Percentiles rank a stretch among this genome's conserved stretches.
These are phyloP conservation scores for Talaromyces piceae DNA, from an alignment of 2,329 filamentous ascomycete genomes.

Conservation along the genomic window DNA sequence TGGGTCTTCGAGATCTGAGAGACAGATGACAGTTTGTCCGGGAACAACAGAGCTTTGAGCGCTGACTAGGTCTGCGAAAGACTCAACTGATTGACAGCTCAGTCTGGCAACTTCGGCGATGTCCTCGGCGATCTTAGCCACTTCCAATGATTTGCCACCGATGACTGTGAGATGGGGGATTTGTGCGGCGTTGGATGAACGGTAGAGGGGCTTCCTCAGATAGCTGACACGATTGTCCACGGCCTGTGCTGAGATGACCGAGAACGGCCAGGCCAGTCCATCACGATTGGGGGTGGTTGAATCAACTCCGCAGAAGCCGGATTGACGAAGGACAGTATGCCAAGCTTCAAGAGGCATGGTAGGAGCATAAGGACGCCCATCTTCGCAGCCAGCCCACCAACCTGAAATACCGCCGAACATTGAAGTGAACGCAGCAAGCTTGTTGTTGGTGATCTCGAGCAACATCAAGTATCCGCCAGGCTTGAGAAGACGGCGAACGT, in stretches of 20 bases:
- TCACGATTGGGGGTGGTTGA: background rate
- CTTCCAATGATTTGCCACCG: background rate
- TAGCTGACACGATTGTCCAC: background rate
- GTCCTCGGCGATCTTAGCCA: background rate
- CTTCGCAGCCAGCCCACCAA: constrained; percentile 29
- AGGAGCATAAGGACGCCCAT: background rate
- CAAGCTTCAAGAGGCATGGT: background rate
- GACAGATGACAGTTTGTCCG: background rate
- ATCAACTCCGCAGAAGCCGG: constrained; percentile 7
- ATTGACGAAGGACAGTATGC: background rate
- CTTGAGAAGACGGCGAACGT: constrained; percentile 21
- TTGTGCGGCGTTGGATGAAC: no score
- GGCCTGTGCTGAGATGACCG: background rate
- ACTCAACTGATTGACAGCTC: no score
- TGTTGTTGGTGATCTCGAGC: constrained; percentile 28
- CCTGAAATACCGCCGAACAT: constrained; percentile 22
- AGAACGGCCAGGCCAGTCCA: background rate
- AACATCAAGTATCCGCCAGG: constrained; percentile 42
- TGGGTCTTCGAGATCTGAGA: constrained; percentile 13
- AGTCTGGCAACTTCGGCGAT: background rate
- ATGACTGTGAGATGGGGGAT: no score
- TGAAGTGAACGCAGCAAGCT: background rate
- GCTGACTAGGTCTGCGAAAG: no score
- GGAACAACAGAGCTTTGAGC: background rate
- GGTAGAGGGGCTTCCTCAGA: background rate